Percentiles rank a stretch among this genome's conserved stretches.
Evolutionary conservation across 805 yeast genomes (phyloP).

Genomic region (Debaryomyces hansenii): DNA sequence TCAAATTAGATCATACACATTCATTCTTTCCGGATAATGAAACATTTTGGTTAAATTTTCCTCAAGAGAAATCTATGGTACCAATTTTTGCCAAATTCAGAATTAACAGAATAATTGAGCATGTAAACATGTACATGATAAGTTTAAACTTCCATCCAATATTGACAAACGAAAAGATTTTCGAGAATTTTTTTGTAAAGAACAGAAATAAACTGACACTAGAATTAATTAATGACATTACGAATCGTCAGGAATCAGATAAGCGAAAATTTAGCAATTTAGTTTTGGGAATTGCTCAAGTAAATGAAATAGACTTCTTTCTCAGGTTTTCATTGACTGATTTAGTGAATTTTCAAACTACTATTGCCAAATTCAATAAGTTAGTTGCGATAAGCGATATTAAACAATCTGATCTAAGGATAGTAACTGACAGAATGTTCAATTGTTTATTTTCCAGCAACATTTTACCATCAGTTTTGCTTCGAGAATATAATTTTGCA

Average conservation of each 20-base stretch:
- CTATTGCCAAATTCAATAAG: conserved; percentile 37
- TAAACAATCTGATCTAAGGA: conserved; percentile 33
- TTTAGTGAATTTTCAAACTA: conserved; percentile 27
- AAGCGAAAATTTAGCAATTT: conserved; percentile 25
- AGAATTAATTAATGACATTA: conserved; percentile 28
- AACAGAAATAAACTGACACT: conserved; percentile 26
- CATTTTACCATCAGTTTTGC: neutral
- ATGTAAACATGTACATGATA: conserved; percentile 49
- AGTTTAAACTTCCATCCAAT: conserved; percentile 29
- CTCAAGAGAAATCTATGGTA: conserved; percentile 21
- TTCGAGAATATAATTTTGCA: neutral
- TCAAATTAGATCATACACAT: conserved; percentile 20
- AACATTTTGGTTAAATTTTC: conserved; percentile 24
- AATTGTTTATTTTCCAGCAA: neutral
- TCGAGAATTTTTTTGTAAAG: conserved; percentile 7
- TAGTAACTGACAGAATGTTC: conserved; percentile 17
- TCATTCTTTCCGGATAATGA: conserved; percentile 21
- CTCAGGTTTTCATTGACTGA: conserved; percentile 47
- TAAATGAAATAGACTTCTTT: conserved; percentile 47
- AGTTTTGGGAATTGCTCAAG: conserved; percentile 17
- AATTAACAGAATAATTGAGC: conserved; percentile 47
- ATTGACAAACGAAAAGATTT: conserved; percentile 1
- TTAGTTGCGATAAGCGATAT: conserved; percentile 29
- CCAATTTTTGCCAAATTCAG: conserved; percentile 45
- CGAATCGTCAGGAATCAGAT: conserved; percentile 17